Evolutionary conservation across 140 eudicot species (phyloP), one percentile per base, ranked within the genome.

Genomic region (Ambrosia hybrid): DNA sequence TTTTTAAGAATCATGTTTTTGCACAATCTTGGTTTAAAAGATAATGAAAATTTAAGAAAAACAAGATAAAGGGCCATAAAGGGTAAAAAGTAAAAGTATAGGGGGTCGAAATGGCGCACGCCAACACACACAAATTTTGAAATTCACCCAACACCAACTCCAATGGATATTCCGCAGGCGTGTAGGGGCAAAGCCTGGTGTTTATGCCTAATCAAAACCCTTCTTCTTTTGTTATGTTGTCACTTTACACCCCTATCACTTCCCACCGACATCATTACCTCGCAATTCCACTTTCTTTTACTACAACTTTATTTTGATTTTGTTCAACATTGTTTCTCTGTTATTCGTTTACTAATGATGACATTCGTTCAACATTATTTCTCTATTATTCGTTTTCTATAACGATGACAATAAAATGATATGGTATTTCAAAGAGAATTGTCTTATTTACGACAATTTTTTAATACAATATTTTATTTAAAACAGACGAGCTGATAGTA

Each of bases 71-170:
- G 81, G 82, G 62, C 75, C 34, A 65, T 41, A 45, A 79, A 73
- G 78, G 73, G 81, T 67, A 61, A 81, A 76, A 84, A 68, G 73
- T 41, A 34, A 41, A 52, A 77, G 85, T 58, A 72, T 75, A 76
- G 89, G 84, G 83, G 89, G 73, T 68, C 60, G 77, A 79, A 84
- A 80, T 70, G 59, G 75, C 71, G 89, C 90, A 84, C 86, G 94
- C 90, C 81, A 82, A 79, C 67, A 78, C 63, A 64, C 67, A 43
- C 57, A 7, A 57, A 46, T 73, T 76, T 80, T 81, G 77, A 79
- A 78, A 57, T 80, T 70, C 73, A 79, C 81, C 82, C 70, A 7
- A 21, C 13, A 57, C 74, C 77, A 58, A 81, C 71, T 65, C 70
- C 78, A 65, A 70, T 36, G 62, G 76, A 67, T 77, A 78, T 83